Conservation (phyloP, 106 monocot genomes). For the Platanthera zijinensis region DNA sequence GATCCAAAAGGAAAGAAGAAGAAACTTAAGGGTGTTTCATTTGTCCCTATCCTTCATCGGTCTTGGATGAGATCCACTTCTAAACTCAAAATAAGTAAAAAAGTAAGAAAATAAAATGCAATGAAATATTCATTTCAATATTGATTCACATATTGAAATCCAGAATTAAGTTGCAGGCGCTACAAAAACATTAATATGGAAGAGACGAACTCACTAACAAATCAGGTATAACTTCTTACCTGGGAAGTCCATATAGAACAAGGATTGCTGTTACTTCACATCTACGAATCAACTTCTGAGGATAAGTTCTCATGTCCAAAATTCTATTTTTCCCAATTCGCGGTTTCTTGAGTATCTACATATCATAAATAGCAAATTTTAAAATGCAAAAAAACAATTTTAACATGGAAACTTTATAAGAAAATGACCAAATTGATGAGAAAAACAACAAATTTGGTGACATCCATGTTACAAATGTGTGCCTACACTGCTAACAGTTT, state of each 20-base stretch:
- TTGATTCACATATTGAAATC: neutral
- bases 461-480: neutral
- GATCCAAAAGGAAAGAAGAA: too few relatives aligned
- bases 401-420: neutral
- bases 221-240: conserved; percentile 31
- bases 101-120: neutral
- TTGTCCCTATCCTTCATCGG: too few relatives aligned
- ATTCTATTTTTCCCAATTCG: conserved; percentile 69
- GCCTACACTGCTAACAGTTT: conserved; percentile 85
- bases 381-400: neutral
- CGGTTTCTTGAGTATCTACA: conserved; percentile 71
- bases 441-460: too few relatives aligned
- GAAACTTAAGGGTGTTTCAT: too few relatives aligned
- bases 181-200: neutral
- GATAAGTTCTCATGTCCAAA: conserved; percentile 76
- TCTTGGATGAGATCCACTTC: too few relatives aligned
- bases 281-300: conserved; percentile 72
- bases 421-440: neutral
- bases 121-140: neutral
- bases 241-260: conserved; percentile 89
- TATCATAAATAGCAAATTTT: conserved; percentile 4
- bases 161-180: neutral
- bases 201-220: neutral
- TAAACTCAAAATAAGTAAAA: too few relatives aligned
- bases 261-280: conserved; percentile 98